Evolutionary conservation across 257 asterid species (phyloP), one percentile per base, ranked within the genome.

Genomic region (Ilex asprella): DNA sequence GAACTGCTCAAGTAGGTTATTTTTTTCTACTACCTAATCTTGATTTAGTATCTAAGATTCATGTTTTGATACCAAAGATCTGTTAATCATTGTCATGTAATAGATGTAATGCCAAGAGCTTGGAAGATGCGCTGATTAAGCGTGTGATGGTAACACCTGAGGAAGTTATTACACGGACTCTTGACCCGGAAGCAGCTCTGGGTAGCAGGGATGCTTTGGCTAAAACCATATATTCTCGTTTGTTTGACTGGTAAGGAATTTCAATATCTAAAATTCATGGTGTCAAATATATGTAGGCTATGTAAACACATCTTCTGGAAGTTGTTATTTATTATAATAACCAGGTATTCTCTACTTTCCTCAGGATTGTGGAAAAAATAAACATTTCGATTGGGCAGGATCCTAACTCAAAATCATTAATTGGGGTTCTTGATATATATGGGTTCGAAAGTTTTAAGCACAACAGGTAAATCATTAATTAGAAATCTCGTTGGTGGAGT

Each of bases 91-190:
- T 58, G 74, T 39, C 13, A 73, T 78, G 64, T 59, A 63, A 75
- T 65, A 91, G 98, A 82, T 91, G 98, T 80, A 84, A 91, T 76
- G 81, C 90, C 66, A 91, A 88, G 87, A 91, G 88, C 75, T 82
- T 91, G 83, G 98, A 91, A 75, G 95, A 86, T 81, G 98, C 98
- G 41, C 70, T 91, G 66, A 86, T 91, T 78, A 76, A 85, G 73
- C 98, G 98, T 75, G 96, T 88, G 74, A 91, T 91, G 98, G 92
- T 91, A 72, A 91, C 98, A 59, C 96, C 96, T 27, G 98, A 91
- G 77, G 97, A 91, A 80, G 76, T 91, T 58, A 91, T 91, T 70
- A 88, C 98, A 16, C 81, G 94, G 82, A 86, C 95, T 58, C 89
- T 91, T 30, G 98, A 91, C 64, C 98, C 98, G 61, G 96, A 86